These are phyloP conservation scores for Pythium chondricola DNA, from an alignment of 352 stramenopile genomes.

Conservation along the genomic window DNA sequence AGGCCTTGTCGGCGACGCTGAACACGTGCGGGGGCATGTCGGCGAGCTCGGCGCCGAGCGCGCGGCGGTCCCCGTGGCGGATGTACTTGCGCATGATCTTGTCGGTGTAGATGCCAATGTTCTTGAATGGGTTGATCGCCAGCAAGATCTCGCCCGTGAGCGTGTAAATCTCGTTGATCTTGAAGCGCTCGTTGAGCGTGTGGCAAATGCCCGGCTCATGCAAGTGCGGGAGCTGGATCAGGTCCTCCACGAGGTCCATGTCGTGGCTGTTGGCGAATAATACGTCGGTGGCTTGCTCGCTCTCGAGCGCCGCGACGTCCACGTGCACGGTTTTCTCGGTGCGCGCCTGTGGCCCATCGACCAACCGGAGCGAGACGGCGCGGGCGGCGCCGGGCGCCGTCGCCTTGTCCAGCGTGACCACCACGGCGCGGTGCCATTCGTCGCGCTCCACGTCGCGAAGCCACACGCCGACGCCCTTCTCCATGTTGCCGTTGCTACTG, in stretches of 20 bases:
- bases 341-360: conserved; percentile 39
- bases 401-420: conserved; percentile 35
- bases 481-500: conserved; percentile 33
- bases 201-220: conserved; percentile 94
- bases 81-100: conserved; percentile 88
- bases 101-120: conserved; percentile 80
- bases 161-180: conserved; percentile 93
- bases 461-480: conserved; percentile 78
- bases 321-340: conserved; percentile 43
- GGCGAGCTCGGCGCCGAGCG: conserved; percentile 46
- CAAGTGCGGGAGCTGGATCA: conserved; percentile 91
- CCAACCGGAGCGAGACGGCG: conserved; percentile 46
- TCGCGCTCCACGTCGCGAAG: conserved; percentile 57
- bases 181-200: conserved; percentile 89
- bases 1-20: conserved; percentile 87
- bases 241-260: conserved; percentile 88
- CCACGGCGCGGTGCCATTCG: conserved; percentile 59
- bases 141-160: conserved; percentile 78
- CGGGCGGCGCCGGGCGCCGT: conserved; percentile 8
- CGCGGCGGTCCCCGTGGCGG: conserved; percentile 69
- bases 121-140: conserved; percentile 88
- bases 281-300: conserved; percentile 41
- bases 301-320: conserved; percentile 59
- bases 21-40: conserved; percentile 90
- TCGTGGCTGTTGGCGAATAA: conserved; percentile 80